These are phyloP conservation scores for Pseudocohnilembus persalinus DNA, from an alignment of 169 alveolate species.

Conservation along the genomic window DNA sequence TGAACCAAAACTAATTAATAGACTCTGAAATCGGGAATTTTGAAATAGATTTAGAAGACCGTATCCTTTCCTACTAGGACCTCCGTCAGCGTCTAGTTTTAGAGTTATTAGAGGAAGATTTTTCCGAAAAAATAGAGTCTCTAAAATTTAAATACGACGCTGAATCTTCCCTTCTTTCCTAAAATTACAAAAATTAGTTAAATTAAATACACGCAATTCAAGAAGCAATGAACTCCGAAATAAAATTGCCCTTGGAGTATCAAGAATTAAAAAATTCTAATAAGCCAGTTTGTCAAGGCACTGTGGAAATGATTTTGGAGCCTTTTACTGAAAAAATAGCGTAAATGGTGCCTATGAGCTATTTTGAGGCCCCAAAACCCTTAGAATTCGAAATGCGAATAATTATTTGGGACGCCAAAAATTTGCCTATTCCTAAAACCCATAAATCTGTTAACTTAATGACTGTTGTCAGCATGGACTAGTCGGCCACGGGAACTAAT, in stretches of 20 bases:
- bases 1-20: conserved; percentile 44
- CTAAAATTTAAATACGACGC: conserved; percentile 35
- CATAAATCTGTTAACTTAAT: conserved; percentile 53
- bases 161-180: conserved; percentile 26
- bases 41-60: conserved; percentile 78
- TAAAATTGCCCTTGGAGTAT: conserved; percentile 73
- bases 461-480: conserved; percentile 66
- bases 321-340: conserved; percentile 70
- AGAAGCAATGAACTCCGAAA: conserved; percentile 46
- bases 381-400: conserved; percentile 80
- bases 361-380: conserved; percentile 53
- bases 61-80: conserved; percentile 30
- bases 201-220: conserved; percentile 23
- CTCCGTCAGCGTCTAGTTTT: not conserved
- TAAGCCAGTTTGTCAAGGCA: conserved; percentile 77
- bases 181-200: conserved; percentile 39
- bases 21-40: conserved; percentile 78
- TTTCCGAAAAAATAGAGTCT: conserved; percentile 10
- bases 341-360: conserved; percentile 52
- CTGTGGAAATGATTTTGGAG: conserved; percentile 80
- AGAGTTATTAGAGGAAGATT: not conserved
- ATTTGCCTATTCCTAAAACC: conserved; percentile 60
- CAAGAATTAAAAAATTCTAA: conserved; percentile 65
- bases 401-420: conserved; percentile 77
- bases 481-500: conserved; percentile 70